Conservation (phyloP, 805 yeast species). For the Isabelozyma pseudorhagii region DNA sequence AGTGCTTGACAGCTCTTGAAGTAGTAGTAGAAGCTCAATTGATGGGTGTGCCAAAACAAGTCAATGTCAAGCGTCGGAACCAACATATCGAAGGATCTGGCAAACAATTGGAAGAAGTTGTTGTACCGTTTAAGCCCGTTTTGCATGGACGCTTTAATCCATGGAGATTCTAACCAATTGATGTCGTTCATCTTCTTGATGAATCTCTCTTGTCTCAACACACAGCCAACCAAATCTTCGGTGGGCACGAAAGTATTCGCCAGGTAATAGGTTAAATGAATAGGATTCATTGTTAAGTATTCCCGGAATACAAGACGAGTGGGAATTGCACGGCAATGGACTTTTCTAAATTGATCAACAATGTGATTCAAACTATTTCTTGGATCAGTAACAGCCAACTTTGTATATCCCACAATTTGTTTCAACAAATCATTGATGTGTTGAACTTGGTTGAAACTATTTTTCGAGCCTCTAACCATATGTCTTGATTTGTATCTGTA, state of each 20-base stretch:
- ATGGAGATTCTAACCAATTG: conserved; percentile 15
- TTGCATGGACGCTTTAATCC: conserved; percentile 7
- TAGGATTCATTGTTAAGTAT: conserved; percentile 7
- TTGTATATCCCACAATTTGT: not conserved
- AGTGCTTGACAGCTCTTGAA: conserved; percentile 5
- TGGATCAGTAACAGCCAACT: not conserved
- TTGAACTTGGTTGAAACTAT: not conserved
- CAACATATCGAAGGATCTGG: conserved; percentile 2
- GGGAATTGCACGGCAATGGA: not conserved
- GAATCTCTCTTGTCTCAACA: conserved; percentile 19
- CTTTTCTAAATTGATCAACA: not conserved
- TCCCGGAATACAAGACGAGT: conserved; percentile 1
- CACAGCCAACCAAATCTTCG: conserved; percentile 25
- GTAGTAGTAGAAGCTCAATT: conserved; percentile 12
- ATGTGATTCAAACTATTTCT: not conserved
- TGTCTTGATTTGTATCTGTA: not conserved
- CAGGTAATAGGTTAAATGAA: conserved; percentile 4
- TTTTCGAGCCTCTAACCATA: not conserved
- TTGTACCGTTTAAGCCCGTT: conserved; percentile 15
- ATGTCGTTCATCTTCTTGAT: conserved; percentile 15
- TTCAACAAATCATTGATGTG: not conserved
- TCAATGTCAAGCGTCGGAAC: conserved; percentile 27
- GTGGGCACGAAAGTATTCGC: not conserved
- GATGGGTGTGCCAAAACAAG: conserved; percentile 27
- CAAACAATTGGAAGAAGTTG: conserved; percentile 10